These are phyloP conservation scores for Penicillium sumatraense DNA, from an alignment of 2,329 filamentous ascomycete genomes.

Conservation along the genomic window DNA sequence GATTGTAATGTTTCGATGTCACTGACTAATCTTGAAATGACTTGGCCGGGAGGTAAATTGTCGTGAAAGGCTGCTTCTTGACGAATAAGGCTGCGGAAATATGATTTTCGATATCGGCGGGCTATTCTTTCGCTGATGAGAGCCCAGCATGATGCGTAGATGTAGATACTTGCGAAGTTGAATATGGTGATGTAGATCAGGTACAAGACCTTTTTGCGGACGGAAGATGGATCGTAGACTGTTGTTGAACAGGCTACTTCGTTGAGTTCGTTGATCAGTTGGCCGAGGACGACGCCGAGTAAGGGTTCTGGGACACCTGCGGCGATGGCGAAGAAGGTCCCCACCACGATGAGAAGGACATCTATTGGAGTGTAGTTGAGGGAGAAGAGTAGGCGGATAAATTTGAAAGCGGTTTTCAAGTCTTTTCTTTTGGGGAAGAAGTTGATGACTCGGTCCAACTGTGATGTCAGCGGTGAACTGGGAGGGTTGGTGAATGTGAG, in stretches of 20 bases:
- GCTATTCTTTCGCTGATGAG: constrained; percentile 67
- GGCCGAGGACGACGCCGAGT: constrained; percentile 45
- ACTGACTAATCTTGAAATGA: constrained; percentile 66
- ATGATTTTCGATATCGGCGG: constrained; percentile 64
- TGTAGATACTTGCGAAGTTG: constrained; percentile 67
- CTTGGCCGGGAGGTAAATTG: constrained; percentile 65
- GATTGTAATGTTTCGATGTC: constrained; percentile 70
- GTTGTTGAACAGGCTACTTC: constrained; percentile 28
- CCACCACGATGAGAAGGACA: constrained; percentile 31
- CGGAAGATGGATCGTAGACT: constrained; percentile 24
- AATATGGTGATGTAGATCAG: constrained; percentile 68
- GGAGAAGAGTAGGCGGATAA: constrained; percentile 30
- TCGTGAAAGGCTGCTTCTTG: constrained; percentile 70
- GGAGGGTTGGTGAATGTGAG: neutral
- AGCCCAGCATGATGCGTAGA: constrained; percentile 67
- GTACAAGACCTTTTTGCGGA: constrained; percentile 61
- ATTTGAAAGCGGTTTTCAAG: constrained; percentile 24
- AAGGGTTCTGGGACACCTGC: constrained; percentile 47
- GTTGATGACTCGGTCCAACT: constrained; percentile 15
- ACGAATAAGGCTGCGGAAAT: constrained; percentile 61
- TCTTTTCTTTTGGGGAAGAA: constrained; percentile 24
- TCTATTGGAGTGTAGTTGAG: constrained; percentile 32
- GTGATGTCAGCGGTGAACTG: neutral
- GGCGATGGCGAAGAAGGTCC: constrained; percentile 36
- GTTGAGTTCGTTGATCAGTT: constrained; percentile 47